These are phyloP conservation scores for Seiridium cupressi DNA, from an alignment of 2,329 filamentous ascomycete genomes.

Conservation along the genomic window DNA sequence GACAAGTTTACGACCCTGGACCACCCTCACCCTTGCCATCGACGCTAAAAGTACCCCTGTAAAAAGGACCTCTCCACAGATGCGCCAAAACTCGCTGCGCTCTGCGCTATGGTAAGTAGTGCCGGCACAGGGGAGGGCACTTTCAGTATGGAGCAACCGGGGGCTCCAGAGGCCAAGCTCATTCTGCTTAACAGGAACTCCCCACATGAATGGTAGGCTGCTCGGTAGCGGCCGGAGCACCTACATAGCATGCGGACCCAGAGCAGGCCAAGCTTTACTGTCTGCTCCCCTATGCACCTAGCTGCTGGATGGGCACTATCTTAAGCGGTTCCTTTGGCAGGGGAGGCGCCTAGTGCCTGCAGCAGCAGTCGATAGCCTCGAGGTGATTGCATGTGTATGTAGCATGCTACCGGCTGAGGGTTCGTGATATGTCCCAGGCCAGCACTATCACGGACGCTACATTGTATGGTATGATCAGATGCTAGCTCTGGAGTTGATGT, in stretches of 20 bases:
- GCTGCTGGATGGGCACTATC: not conserved
- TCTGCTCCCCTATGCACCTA: not conserved
- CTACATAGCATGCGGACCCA: not conserved
- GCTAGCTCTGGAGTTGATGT: too few species aligned
- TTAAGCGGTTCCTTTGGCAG: not conserved
- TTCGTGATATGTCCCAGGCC: not conserved
- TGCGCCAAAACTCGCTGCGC: not conserved
- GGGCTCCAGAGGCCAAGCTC: not conserved
- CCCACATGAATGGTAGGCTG: not conserved
- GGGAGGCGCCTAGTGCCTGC: not conserved
- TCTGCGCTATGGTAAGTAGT: not conserved
- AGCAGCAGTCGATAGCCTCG: not conserved
- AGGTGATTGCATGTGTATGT: not conserved
- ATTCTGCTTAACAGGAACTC: not conserved
- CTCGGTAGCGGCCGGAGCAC: conserved; percentile 2
- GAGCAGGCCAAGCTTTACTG: not conserved
- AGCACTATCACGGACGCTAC: not conserved
- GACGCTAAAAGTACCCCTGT: not conserved
- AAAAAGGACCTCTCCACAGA: conserved; percentile 7
- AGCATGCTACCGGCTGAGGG: not conserved
- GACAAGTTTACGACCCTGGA: not conserved
- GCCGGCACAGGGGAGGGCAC: not conserved
- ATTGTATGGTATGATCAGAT: not conserved
- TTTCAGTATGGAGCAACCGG: too few species aligned
- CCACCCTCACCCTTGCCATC: not conserved